Evolutionary conservation across 2,329 filamentous ascomycete genomes (phyloP).

Genomic region (Xylaria sp.): DNA sequence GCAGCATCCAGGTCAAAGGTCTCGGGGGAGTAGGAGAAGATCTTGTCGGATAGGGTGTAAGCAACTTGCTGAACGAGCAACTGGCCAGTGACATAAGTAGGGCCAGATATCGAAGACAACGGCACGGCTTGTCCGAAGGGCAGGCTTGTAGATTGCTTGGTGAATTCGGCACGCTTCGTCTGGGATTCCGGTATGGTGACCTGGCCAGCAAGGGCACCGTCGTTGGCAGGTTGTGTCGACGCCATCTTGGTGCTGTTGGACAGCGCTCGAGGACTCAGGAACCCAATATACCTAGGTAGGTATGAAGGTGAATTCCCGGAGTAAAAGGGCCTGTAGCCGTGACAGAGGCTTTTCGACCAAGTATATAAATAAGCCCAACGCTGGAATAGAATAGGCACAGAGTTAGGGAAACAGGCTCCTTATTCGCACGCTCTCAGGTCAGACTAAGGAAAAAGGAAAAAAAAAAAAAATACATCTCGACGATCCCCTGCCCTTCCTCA

Average conservation of each 20-base stretch:
- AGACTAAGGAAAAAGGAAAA: slow-evolving; percentile 3
- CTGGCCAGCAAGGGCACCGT: slow-evolving; percentile 40
- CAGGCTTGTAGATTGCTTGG: slow-evolving; percentile 56
- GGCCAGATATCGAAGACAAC: slow-evolving; percentile 72
- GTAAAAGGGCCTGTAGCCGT: not conserved
- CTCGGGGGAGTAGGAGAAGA: slow-evolving; percentile 95
- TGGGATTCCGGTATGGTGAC: slow-evolving; percentile 40
- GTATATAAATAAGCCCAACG: slow-evolving; percentile 15
- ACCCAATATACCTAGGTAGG: not conserved
- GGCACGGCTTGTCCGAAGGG: slow-evolving; percentile 63
- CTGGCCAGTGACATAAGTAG: slow-evolving; percentile 92
- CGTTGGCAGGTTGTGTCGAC: slow-evolving; percentile 48
- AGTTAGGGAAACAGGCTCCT: no score
- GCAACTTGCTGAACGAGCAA: slow-evolving; percentile 94
- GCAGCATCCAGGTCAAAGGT: slow-evolving; percentile 90
- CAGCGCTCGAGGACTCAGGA: slow-evolving; percentile 18
- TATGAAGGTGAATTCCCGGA: not conserved
- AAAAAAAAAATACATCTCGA: slow-evolving; percentile 18
- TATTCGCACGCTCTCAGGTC: not conserved
- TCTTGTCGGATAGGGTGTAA: slow-evolving; percentile 93
- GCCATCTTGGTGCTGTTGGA: slow-evolving; percentile 35
- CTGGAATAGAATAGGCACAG: not conserved
- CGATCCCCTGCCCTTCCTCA: slow-evolving; percentile 31
- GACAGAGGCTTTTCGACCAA: not conserved
- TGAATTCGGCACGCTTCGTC: slow-evolving; percentile 43